Conservation (phyloP, 768 basidiomycete genomes). For the Lentinus tigrinus region DNA sequence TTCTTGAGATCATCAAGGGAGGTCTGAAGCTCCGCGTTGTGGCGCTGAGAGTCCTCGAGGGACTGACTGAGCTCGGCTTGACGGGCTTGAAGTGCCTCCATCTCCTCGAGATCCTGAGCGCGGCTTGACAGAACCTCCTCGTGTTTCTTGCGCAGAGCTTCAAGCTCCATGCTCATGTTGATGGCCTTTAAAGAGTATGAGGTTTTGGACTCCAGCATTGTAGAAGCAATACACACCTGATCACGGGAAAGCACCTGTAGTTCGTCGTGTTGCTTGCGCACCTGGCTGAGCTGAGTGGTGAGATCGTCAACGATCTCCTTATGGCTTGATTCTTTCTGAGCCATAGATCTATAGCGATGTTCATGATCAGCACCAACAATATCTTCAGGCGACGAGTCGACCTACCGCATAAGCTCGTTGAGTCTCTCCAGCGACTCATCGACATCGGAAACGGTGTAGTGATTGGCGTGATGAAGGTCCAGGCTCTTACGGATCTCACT, state of each 20-base stretch:
- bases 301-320: slow-evolving; percentile 76
- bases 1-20: slow-evolving; percentile 55
- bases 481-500: slow-evolving; percentile 70
- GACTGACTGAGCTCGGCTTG: slow-evolving; percentile 53
- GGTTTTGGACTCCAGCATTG: neutral
- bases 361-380: neutral
- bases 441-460: slow-evolving; percentile 36
- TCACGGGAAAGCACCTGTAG: slow-evolving; percentile 79
- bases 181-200: slow-evolving; percentile 49
- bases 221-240: slow-evolving; percentile 52
- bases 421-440: slow-evolving; percentile 78
- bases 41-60: slow-evolving; percentile 50
- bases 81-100: slow-evolving; percentile 55
- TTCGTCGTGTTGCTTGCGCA: slow-evolving; percentile 80
- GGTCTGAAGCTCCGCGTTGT: slow-evolving; percentile 53
- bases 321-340: slow-evolving; percentile 92
- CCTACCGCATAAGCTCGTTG: slow-evolving; percentile 92
- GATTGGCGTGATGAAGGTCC: slow-evolving; percentile 40
- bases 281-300: slow-evolving; percentile 61
- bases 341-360: slow-evolving; percentile 77
- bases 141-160: slow-evolving; percentile 65
- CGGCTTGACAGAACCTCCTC: slow-evolving; percentile 42
- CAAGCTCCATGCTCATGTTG: slow-evolving; percentile 88
- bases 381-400: slow-evolving; percentile 17
- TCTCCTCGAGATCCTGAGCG: slow-evolving; percentile 24